Evolutionary conservation across 257 asterid genomes (phyloP), one percentile per base, ranked within the genome.

Genomic region (Leonotis leonurus): DNA sequence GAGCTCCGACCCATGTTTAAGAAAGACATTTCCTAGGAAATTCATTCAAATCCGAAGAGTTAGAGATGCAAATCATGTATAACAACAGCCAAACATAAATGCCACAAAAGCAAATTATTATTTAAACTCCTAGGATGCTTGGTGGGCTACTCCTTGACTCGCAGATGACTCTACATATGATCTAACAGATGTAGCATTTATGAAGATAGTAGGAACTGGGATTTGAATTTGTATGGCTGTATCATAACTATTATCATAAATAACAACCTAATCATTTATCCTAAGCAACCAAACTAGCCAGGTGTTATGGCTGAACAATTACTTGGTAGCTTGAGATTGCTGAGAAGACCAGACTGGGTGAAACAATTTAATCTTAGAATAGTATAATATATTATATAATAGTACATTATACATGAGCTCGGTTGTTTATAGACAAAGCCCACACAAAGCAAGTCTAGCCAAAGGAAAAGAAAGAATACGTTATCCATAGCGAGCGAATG

Each of bases 1-100:
- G 82, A 85, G 73, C 58, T 91, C 96, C 0, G 98, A 91, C 62
- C 96, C 94, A 74, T 86, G 96, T 71, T 88, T 86, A 30, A 91
- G 98, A 70, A 91, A 91, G 45, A 91, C 95, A 45, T 88, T 91
- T 44, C 98, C 98, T 88, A 89, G 26, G 63, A 80, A 53, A 54
- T 20, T 11, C 61, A 60, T 71, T 59, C 53, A 51, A 45, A 25
- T 14, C 48, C 50, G 35, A 51, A 29, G 56, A 48, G 66, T 67
- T 22, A 44, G 52, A 35, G 36, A 55, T 36, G 60, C 8, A 21
- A 57, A 52, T 27, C 54, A 68, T 21, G 41, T 52, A 70, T 73
- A 30, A 33, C 39, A 35, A 21, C 61, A 20, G 54, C 45, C 43
- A 25, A 56, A 20, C 21, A 46, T 1, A 26, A 64, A 24, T 64